A percentile compares a stretch with the other conserved stretches of the same genome.
Evolutionary conservation across 768 basidiomycete genomes (phyloP).

Genomic region (Leccinum obscurum): DNA sequence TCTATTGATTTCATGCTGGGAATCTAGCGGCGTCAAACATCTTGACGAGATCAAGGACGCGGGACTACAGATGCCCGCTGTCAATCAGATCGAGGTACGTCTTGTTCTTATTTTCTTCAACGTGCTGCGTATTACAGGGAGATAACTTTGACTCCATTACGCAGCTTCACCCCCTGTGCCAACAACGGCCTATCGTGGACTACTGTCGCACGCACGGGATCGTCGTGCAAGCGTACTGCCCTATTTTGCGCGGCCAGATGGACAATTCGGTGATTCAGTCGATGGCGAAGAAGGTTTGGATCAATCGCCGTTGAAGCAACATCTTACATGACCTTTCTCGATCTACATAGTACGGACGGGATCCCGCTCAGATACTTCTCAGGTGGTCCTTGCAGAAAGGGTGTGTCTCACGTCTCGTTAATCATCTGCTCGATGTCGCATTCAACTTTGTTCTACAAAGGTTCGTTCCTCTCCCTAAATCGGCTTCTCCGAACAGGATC

Average conservation of each 20-base stretch:
- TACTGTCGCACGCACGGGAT: constrained; percentile 67
- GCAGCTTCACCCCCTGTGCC: constrained; percentile 80
- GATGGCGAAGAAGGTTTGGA: constrained; percentile 47
- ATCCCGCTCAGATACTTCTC: constrained; percentile 78
- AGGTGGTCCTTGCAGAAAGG: constrained; percentile 90
- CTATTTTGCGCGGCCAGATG: constrained; percentile 61
- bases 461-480: constrained; percentile 85
- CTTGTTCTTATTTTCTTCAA: not conserved
- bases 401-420: constrained; percentile 39
- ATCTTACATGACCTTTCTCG: not conserved
- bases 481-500: constrained; percentile 68
- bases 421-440: not conserved
- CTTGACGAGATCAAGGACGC: constrained; percentile 69
- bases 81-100: constrained; percentile 81
- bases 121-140: not conserved
- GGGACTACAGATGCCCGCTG: constrained; percentile 62
- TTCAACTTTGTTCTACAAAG: constrained; percentile 36
- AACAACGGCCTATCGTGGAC: constrained; percentile 74
- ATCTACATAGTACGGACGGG: constrained; percentile 49
- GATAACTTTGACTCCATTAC: not conserved
- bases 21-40: constrained; percentile 60
- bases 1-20: not conserved
- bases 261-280: constrained; percentile 51
- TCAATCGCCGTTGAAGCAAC: not conserved
- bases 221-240: constrained; percentile 73